A percentile compares a stretch with the other conserved stretches of the same genome.
Conservation (phyloP, 805 yeast genomes). For the Yarrowia divulgata region DNA sequence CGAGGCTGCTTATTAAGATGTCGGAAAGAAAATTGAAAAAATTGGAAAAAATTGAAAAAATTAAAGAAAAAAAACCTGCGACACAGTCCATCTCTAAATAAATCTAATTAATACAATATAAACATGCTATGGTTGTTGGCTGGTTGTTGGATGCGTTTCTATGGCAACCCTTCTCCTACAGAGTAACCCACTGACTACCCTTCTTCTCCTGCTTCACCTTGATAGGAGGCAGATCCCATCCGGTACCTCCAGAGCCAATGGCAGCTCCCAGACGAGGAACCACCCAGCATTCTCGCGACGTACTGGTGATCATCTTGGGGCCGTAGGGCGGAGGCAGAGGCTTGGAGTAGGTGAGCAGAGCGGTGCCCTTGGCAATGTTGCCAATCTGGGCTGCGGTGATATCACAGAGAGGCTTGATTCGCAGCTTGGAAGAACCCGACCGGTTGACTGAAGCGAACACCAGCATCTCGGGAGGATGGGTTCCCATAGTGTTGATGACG, state of each 20-base stretch:
- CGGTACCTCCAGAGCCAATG: conserved; percentile 81
- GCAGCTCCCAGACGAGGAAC: conserved; percentile 89
- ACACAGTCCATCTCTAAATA: too few species aligned
- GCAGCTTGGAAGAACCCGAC: conserved; percentile 53
- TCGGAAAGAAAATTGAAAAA: too few species aligned
- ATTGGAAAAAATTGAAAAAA: too few species aligned
- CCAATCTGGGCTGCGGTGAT: conserved; percentile 76
- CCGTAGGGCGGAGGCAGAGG: conserved; percentile 92
- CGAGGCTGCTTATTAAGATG: conserved; percentile 20
- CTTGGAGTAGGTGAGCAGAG: conserved; percentile 81
- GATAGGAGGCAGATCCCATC: conserved; percentile 88
- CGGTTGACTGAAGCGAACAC: conserved; percentile 63
- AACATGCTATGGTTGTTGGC: conserved; percentile 5
- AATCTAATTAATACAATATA: conserved; percentile 6
- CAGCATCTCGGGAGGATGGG: conserved; percentile 77
- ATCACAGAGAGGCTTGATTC: conserved; percentile 76
- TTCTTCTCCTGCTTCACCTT: conserved; percentile 75
- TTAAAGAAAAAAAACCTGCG: background rate
- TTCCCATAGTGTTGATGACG: conserved; percentile 64
- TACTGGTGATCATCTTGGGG: conserved; percentile 69
- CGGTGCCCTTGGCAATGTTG: conserved; percentile 75
- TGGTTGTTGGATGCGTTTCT: too few species aligned
- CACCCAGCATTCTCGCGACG: conserved; percentile 85
- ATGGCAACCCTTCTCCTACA: background rate
- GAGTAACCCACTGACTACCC: conserved; percentile 68